Evolutionary conservation across 176 grass and related monocot genomes (phyloP).

Genomic region (Chloris gayana): DNA sequence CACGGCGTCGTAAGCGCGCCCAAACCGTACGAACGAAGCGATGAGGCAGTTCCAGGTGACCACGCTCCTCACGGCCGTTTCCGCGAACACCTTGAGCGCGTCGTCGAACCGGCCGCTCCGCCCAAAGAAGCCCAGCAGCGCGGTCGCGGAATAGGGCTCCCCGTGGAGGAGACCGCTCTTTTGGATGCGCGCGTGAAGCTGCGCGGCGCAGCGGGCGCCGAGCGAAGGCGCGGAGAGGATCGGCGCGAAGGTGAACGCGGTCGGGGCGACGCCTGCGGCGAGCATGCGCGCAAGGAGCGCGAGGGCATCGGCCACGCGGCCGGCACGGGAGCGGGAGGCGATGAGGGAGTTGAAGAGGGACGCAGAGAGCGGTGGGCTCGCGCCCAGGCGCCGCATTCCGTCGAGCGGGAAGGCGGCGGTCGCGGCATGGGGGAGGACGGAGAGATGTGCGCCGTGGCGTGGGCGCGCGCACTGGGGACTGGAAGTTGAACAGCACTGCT

Average conservation of each 20-base stretch:
- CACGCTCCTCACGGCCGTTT: conserved; percentile 66
- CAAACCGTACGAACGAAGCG: conserved; percentile 45
- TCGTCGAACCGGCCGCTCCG: conserved; percentile 33
- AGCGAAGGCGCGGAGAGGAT: conserved; percentile 53
- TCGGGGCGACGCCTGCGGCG: conserved; percentile 50
- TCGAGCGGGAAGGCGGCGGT: conserved; percentile 34
- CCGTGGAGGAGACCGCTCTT: conserved; percentile 56
- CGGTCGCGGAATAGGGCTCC: conserved; percentile 61
- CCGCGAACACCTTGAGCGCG: conserved; percentile 56
- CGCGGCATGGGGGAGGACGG: conserved; percentile 20
- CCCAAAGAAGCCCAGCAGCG: conserved; percentile 52
- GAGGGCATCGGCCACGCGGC: conserved; percentile 44
- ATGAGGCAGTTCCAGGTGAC: conserved; percentile 77
- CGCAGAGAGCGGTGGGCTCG: conserved; percentile 7
- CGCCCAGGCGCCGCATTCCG: conserved; percentile 45
- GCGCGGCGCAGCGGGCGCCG: conserved; percentile 31
- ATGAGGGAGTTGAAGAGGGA: conserved; percentile 69
- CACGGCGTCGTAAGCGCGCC: conserved; percentile 33
- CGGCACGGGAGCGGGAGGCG: conserved; percentile 41
- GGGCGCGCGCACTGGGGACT: neutral
- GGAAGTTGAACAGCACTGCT: neutral
- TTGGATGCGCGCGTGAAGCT: conserved; percentile 65
- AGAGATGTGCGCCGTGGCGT: neutral
- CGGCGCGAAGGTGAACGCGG: conserved; percentile 67
- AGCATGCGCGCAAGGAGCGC: conserved; percentile 62